phyloP scores from a whole-genome alignment of 2,329 filamentous ascomycete genomes.

The Talaromyces sp. region DNA sequence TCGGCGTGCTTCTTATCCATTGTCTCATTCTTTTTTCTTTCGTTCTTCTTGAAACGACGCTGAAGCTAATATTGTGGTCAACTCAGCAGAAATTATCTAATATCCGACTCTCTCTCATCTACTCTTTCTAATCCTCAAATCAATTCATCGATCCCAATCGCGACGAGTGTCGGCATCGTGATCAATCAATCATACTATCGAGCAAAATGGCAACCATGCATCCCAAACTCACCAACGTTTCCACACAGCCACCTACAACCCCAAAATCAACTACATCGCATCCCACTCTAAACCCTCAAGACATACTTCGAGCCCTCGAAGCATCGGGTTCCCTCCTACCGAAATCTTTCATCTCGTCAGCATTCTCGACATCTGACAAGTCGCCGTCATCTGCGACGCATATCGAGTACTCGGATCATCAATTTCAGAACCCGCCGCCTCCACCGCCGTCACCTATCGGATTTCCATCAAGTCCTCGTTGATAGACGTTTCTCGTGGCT shows the following conservation, averaged over 20 bases:
- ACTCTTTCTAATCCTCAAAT: neutral
- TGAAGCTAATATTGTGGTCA: neutral
- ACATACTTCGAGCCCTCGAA: slow-evolving; percentile 40
- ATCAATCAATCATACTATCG: neutral
- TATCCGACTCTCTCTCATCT: neutral
- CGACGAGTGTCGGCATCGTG: neutral
- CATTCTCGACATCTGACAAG: neutral
- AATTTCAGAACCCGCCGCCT: slow-evolving; percentile 25
- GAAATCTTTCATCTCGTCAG: slow-evolving; percentile 24
- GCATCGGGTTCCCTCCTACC: slow-evolving; percentile 29
- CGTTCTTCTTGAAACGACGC: neutral
- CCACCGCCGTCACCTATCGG: slow-evolving; percentile 32
- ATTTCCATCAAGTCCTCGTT: slow-evolving; percentile 17
- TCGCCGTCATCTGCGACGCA: slow-evolving; percentile 5
- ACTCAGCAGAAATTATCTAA: neutral
- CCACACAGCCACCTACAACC: neutral
- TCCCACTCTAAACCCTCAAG: slow-evolving; percentile 30
- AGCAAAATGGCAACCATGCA: slow-evolving; percentile 7
- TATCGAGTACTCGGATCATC: slow-evolving; percentile 8
- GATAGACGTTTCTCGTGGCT: neutral
- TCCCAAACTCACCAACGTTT: slow-evolving; percentile 2
- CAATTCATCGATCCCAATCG: neutral
- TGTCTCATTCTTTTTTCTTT: neutral
- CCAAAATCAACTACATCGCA: slow-evolving; percentile 1
- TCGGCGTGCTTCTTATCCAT: neutral